Evolutionary conservation across 176 grass and related monocot genomes (phyloP).

Genomic region (Paspalum notatum): DNA sequence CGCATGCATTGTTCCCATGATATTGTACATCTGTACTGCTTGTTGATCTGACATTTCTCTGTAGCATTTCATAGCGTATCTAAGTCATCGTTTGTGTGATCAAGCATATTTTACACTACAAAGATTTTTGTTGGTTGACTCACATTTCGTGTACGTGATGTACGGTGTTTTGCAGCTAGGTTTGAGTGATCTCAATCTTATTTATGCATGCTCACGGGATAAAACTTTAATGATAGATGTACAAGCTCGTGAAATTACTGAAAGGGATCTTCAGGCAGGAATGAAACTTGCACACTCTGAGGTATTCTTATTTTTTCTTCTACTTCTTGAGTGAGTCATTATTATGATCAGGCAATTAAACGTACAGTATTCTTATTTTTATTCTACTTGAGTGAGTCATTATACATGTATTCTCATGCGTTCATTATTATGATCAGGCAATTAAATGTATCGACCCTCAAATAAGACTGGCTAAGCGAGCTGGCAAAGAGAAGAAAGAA

Average conservation of each 20-base stretch:
- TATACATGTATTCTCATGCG: slow-evolving; percentile 31
- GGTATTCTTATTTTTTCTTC: slow-evolving; percentile 51
- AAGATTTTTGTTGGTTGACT: slow-evolving; percentile 13
- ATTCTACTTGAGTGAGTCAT: slow-evolving; percentile 2
- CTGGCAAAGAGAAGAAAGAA: slow-evolving; percentile 89
- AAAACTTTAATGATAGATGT: slow-evolving; percentile 99
- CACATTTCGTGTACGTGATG: slow-evolving; percentile 18
- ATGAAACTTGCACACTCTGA: slow-evolving; percentile 89
- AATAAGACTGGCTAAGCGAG: slow-evolving; percentile 84
- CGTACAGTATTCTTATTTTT: slow-evolving; percentile 63
- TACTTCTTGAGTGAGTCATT: slow-evolving; percentile 28
- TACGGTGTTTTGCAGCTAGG: slow-evolving; percentile 56
- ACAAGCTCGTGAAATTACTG: slow-evolving; percentile 94
- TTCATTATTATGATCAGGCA: slow-evolving; percentile 61
- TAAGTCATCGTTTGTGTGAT: not conserved
- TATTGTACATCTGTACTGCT: slow-evolving; percentile 10
- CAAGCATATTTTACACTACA: slow-evolving; percentile 11
- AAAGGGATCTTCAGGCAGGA: slow-evolving; percentile 89
- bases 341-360: slow-evolving; percentile 73
- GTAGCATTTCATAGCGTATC: not conserved
- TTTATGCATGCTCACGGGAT: slow-evolving; percentile 93
- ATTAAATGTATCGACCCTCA: slow-evolving; percentile 96
- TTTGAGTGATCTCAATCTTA: slow-evolving; percentile 96
- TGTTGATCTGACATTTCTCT: slow-evolving; percentile 14
- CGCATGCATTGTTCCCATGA: slow-evolving; percentile 7